phyloP scores from a whole-genome alignment of 345 rosid species.

The Euphorbia peplus region DNA sequence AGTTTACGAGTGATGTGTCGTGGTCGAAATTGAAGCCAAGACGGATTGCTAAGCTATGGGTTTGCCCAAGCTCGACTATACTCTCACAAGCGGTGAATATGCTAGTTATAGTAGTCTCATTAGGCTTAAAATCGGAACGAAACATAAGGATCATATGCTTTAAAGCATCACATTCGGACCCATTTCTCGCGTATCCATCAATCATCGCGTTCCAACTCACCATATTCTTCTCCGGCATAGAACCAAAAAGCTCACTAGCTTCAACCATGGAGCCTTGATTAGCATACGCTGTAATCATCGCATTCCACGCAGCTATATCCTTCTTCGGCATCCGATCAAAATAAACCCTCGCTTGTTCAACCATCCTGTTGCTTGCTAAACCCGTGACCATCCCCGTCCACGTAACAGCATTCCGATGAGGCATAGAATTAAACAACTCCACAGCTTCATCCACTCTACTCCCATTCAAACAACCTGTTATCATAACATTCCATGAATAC shows the following conservation, averaged over 20 bases:
- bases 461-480: constrained; percentile 33
- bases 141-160: constrained; percentile 32
- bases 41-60: constrained; percentile 32
- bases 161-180: constrained; percentile 30
- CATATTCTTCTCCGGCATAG: constrained; percentile 30
- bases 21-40: constrained; percentile 35
- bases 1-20: constrained; percentile 27
- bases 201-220: constrained; percentile 43
- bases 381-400: constrained; percentile 41
- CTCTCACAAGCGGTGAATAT: constrained; percentile 29
- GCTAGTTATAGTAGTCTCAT: constrained; percentile 36
- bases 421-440: constrained; percentile 35
- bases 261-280: constrained; percentile 28
- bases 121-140: constrained; percentile 21
- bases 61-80: constrained; percentile 28
- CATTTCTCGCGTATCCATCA: constrained; percentile 40
- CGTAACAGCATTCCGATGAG: constrained; percentile 37
- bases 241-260: constrained; percentile 32
- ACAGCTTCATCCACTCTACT: constrained; percentile 28
- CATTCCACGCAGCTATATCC: constrained; percentile 37
- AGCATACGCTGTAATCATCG: constrained; percentile 37
- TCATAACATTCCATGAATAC: constrained; percentile 39
- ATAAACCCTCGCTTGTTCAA: constrained; percentile 26
- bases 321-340: constrained; percentile 35
- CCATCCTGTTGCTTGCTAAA: constrained; percentile 33